Conservation (phyloP, 2,329 filamentous ascomycete genomes). For the Neofusicoccum parvum region DNA sequence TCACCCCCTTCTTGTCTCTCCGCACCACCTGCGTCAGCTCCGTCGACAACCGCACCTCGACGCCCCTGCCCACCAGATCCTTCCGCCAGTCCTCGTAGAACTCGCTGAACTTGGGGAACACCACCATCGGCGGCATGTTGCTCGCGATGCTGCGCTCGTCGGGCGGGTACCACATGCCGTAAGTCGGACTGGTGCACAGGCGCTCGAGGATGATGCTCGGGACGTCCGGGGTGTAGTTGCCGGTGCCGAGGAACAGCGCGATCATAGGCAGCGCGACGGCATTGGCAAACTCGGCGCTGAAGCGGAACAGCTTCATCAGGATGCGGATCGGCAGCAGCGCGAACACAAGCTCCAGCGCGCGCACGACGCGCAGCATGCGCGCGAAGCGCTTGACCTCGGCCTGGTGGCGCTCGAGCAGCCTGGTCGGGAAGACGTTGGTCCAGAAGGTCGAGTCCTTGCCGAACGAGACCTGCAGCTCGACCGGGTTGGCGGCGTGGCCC, state of each 20-base stretch:
- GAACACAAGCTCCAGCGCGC: constrained; percentile 62
- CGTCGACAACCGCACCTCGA: constrained; percentile 58
- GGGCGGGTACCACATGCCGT: constrained; percentile 61
- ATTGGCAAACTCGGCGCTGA: constrained; percentile 70
- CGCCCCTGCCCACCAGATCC: constrained; percentile 56
- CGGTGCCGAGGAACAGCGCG: constrained; percentile 73
- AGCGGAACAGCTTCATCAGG: constrained; percentile 68
- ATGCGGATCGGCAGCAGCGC: constrained; percentile 64
- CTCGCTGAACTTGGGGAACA: constrained; percentile 63
- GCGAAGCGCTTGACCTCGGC: constrained; percentile 59
- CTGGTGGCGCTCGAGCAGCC: constrained; percentile 58
- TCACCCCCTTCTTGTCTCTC: constrained; percentile 55
- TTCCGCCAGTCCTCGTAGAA: constrained; percentile 65
- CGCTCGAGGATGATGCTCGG: constrained; percentile 65
- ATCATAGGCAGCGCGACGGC: constrained; percentile 72
- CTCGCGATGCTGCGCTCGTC: constrained; percentile 51
- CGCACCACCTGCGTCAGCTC: constrained; percentile 57
- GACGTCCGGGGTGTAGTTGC: constrained; percentile 73
- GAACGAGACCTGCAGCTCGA: constrained; percentile 65
- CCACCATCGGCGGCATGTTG: constrained; percentile 60
- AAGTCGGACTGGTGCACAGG: constrained; percentile 55
- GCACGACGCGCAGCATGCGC: constrained; percentile 58
- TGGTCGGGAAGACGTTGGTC: constrained; percentile 66
- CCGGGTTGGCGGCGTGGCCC: constrained; percentile 57
- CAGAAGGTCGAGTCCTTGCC: constrained; percentile 66